Base-by-base conservation (phyloP, 1,284 basidiomycete genomes). In the Acaromyces ingoldii region DNA sequence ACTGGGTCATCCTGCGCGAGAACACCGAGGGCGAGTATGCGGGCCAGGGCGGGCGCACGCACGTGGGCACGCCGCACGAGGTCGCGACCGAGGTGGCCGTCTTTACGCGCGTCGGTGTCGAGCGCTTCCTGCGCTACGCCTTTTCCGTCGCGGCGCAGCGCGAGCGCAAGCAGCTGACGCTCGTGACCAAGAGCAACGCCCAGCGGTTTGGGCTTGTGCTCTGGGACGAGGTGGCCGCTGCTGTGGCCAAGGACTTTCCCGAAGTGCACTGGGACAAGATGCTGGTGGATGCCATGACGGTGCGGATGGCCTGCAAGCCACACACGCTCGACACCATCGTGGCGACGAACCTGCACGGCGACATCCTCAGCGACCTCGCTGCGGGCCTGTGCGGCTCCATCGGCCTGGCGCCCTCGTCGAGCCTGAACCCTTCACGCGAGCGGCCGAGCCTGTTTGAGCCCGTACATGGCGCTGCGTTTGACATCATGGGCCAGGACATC, bases 1-100 rank as follows among this genome's bases (percentile, higher is more conserved):
- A 83, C 63, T 82, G 81, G 65, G 76, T 80, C 53, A 80, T 82
- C 45, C 63, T 76, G 2, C 75, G 81, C 41, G 82, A 83, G 70
- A 83, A 82, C 58, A 80, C 79, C n/a, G 81, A 82, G 64, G 82
- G 82, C 33, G 80, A 82, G 62, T 82, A 81, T 64, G 78, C 79
- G 4, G 81, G 80, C 4, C 79, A 81, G 29, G 6, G 29, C 6
- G 29, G 6, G 13, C 29, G 29, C 29, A 6, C 29, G 13, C 7
- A 30, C 29, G 29, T 13, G 13, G 29, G 13, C 1, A 76, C 74
- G 17, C 64, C 67, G 0, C 62, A 70, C 33, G 77, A 78, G 55
- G 60, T 71, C 2, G 76, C 74, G 4, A 70, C 76, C 1, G 78
- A 79, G 54, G 80, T 77, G 28, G 77, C 78, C 0, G 74, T 80